Evolutionary conservation across 2,329 filamentous ascomycete species (phyloP), one percentile per base, ranked within the genome.

Genomic region (Ophiostoma novo-ulmi): DNA sequence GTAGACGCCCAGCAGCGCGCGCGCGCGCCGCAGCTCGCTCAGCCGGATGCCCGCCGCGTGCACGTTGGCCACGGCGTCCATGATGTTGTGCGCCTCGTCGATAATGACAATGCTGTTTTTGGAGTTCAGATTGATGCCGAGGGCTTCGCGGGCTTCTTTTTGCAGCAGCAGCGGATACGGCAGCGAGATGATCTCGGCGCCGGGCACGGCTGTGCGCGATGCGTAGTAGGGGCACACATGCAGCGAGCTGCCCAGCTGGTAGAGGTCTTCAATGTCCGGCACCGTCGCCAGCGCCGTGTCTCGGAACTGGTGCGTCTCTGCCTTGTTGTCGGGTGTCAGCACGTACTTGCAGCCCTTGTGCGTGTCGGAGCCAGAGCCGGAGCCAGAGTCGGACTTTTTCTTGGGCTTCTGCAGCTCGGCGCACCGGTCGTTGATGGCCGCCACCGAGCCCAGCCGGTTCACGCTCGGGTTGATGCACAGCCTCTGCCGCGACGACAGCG

Each of bases 41-140:
- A 97, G 81, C 2, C 87, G 87, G 26, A 98, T 85, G 48, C 91
- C 88, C 0, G 92, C 88, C 0, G 94, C 94, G 78, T 97, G 89
- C 44, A 97, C 95, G 65, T 89, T 90, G 20, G 92, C 87, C 65
- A 99, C 92, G 0, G 94, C 93, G 78, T 97, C 94, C 90, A 97
- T 97, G 69, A 99, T 87, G 77, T 99, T 99, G 78, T 99, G 95
- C 0, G 95, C 95, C 81, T 99, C 95, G 75, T 99, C 95, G 67
- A 99, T 92, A 36, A 99, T 91, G n/a, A 99, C 89, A 0, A 99
- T 84, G 76, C 97, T 95, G 5, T 89, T 88, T 39, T 63, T 55
- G 3, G 67, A 65, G 75, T 96, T 93, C 10, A 99, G 80, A 35
- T 91, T 94, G 63, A 99, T 88, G 0, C 91, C 90, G 0, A 99